A percentile compares a stretch with the other conserved stretches of the same genome.
Conservation (phyloP, 2,329 filamentous ascomycete species). For the Dryadomyces sulphureus region DNA sequence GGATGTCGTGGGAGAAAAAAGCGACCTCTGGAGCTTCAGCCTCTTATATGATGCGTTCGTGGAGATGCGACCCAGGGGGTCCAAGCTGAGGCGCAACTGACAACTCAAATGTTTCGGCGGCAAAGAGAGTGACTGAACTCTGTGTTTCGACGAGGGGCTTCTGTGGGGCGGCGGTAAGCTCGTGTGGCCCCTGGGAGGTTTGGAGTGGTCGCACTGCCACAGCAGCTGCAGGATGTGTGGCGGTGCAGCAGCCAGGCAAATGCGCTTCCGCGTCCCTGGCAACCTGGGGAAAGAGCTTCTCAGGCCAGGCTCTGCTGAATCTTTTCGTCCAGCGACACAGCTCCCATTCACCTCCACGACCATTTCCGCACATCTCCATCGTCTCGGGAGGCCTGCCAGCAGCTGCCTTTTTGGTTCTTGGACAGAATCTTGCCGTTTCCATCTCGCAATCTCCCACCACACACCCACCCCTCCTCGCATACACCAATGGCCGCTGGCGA, state of each 20-base stretch:
- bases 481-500: slow-evolving; percentile 39
- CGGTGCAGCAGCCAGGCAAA: slow-evolving; percentile 2
- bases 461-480: background rate
- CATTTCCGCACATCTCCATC: background rate
- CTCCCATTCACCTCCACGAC: background rate
- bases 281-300: slow-evolving; percentile 6
- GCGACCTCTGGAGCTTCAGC: background rate
- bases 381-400: background rate
- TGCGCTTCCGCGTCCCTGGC: slow-evolving; percentile 7
- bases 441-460: too few species aligned
- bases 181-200: too few species aligned
- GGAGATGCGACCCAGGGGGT: background rate
- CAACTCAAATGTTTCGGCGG: background rate
- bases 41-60: background rate
- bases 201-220: background rate
- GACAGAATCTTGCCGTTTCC: background rate
- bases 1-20: background rate
- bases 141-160: slow-evolving; percentile 5
- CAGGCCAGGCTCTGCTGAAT: background rate
- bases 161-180: background rate
- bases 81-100: background rate
- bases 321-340: background rate
- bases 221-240: slow-evolving; percentile 1
- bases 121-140: slow-evolving; percentile 1
- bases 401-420: background rate